Evolutionary conservation across 2,329 filamentous ascomycete species (phyloP).

Genomic region (Exophiala dermatitidis): DNA sequence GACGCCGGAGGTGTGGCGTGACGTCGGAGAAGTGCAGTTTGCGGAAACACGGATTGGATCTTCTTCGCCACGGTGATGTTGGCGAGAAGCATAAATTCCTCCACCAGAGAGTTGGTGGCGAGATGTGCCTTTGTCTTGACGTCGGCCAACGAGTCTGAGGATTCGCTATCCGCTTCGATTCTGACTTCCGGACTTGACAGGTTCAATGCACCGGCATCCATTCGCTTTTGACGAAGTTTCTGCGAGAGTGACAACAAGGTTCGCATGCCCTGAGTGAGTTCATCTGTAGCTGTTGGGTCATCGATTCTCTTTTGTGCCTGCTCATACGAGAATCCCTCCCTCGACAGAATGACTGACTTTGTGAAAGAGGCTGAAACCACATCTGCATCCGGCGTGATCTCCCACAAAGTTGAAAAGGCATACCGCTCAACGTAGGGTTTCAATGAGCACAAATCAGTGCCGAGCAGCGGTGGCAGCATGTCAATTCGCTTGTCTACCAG

Average conservation of each 20-base stretch:
- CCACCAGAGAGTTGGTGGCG: constrained; percentile 93
- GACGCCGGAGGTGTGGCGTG: constrained; percentile 88
- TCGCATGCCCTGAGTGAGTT: constrained; percentile 83
- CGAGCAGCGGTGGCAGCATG: constrained; percentile 94
- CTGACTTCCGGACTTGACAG: constrained; percentile 97
- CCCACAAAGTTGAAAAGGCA: constrained; percentile 81
- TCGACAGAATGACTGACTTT: constrained; percentile 94
- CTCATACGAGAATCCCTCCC: constrained; percentile 97
- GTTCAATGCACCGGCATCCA: constrained; percentile 91
- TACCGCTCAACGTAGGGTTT: constrained; percentile 97
- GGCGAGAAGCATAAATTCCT: constrained; percentile 98
- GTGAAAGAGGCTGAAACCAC: constrained; percentile 82
- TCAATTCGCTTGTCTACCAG: constrained; percentile 98
- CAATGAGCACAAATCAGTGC: constrained; percentile 90
- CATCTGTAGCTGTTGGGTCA: constrained; percentile 76
- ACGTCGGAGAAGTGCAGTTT: constrained; percentile 86
- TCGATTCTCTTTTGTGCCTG: constrained; percentile 91
- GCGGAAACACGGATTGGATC: constrained; percentile 85
- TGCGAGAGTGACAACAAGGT: constrained; percentile 81
- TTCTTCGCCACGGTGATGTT: constrained; percentile 89
- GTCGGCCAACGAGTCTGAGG: constrained; percentile 81
- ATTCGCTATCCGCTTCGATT: constrained; percentile 79
- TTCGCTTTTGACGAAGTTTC: constrained; percentile 87
- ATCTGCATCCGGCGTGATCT: constrained; percentile 76
- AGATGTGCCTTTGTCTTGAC: constrained; percentile 92